phyloP scores from a whole-genome alignment of 2,329 filamentous ascomycete genomes.

The Hypoxylon sp. region DNA sequence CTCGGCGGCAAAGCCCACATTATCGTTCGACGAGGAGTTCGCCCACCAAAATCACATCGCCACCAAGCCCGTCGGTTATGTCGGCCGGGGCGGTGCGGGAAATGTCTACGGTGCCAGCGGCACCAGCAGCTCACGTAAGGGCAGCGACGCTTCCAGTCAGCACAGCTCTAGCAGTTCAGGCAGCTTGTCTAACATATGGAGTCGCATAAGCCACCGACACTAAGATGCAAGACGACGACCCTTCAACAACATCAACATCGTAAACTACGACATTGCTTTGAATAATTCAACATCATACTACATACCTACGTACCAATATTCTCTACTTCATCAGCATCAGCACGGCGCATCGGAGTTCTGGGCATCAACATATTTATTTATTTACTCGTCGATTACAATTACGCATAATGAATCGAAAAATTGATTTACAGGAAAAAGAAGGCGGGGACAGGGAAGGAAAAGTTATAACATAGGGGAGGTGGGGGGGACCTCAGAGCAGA shows the following conservation, averaged over 20 bases:
- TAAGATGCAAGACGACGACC: conserved; percentile 10
- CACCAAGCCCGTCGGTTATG: conserved; percentile 63
- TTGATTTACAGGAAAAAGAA: no score
- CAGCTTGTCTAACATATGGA: conserved; percentile 49
- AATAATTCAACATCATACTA: conserved; percentile 15
- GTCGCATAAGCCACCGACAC: conserved; percentile 51
- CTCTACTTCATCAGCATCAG: conserved; percentile 7
- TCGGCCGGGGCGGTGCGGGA: conserved; percentile 71
- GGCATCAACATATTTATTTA: conserved; percentile 5
- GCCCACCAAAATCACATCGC: conserved; percentile 62
- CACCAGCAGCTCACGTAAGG: conserved; percentile 38
- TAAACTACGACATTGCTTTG: background rate
- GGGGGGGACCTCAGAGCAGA: conserved; percentile 50
- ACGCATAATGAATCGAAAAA: no score
- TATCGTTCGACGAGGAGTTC: conserved; percentile 74
- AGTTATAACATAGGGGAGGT: conserved; percentile 16
- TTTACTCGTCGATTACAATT: no score
- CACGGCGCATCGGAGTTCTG: conserved; percentile 34
- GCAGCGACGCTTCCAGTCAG: conserved; percentile 45
- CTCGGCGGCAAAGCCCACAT: conserved; percentile 61
- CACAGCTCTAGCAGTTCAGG: conserved; percentile 44
- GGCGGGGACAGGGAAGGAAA: conserved; percentile 1
- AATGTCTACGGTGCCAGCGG: conserved; percentile 55
- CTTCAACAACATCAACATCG: background rate
- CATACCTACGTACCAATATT: conserved; percentile 11